phyloP scores from a whole-genome alignment of 108 stramenopile genomes.

The Cyclotella baltica region DNA sequence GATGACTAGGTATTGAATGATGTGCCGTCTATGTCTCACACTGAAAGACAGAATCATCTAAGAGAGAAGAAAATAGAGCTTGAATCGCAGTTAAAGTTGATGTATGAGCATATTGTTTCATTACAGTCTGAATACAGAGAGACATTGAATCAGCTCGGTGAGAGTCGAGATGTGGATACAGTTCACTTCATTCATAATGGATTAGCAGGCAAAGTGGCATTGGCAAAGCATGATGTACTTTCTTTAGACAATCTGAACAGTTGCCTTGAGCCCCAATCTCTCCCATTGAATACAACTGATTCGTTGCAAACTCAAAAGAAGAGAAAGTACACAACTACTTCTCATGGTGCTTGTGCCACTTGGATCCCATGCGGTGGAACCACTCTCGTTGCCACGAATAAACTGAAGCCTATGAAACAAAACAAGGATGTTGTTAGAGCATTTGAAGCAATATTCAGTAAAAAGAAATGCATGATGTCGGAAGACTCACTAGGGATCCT shows the following conservation, averaged over 20 bases:
- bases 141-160: background rate
- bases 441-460: slow-evolving; percentile 3
- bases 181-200: background rate
- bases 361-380: slow-evolving; percentile 1
- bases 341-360: background rate
- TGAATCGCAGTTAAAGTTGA: background rate
- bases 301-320: too few species aligned
- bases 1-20: background rate
- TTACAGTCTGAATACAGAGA: background rate
- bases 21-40: background rate
- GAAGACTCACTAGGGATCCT: background rate
- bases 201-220: background rate
- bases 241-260: background rate
- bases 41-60: background rate
- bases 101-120: background rate
- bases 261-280: background rate
- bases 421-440: background rate
- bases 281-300: too few species aligned
- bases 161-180: background rate
- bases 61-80: too few species aligned
- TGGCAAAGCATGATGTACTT: background rate
- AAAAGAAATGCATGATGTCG: background rate
- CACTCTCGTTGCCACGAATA: too few species aligned
- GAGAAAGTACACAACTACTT: background rate
- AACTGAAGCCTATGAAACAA: background rate